Conservation (phyloP, 2,329 filamentous ascomycete species). For the Pseudocercospora pini-densiflorae region DNA sequence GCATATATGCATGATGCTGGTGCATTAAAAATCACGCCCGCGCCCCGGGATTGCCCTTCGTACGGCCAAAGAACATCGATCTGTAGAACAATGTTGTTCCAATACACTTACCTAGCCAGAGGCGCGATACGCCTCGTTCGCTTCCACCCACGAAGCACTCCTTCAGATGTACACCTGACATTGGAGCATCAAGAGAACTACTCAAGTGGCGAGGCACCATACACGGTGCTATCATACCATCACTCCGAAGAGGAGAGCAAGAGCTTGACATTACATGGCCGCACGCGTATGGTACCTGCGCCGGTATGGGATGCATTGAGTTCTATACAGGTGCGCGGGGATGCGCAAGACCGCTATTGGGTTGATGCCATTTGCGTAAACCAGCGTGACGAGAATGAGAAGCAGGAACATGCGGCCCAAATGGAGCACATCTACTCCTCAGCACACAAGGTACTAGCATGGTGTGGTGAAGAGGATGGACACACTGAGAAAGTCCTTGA, state of each 20-base stretch:
- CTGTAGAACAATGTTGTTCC: slow-evolving; percentile 20
- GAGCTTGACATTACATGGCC: slow-evolving; percentile 21
- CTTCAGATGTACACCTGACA: slow-evolving; percentile 14
- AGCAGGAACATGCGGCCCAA: neutral
- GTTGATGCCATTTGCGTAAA: slow-evolving; percentile 16
- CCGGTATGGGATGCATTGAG: slow-evolving; percentile 16
- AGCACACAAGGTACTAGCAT: slow-evolving; percentile 7
- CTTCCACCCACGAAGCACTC: slow-evolving; percentile 16
- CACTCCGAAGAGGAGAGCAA: slow-evolving; percentile 7
- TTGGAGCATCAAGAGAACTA: slow-evolving; percentile 22
- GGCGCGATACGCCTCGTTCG: slow-evolving; percentile 20
- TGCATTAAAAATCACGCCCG: too few relatives aligned
- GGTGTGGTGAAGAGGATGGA: neutral
- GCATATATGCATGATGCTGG: neutral
- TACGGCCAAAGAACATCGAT: neutral
- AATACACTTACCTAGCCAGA: slow-evolving; percentile 21
- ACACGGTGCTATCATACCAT: slow-evolving; percentile 14
- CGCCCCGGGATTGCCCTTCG: too few relatives aligned
- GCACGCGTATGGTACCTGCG: slow-evolving; percentile 17
- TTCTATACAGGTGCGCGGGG: neutral
- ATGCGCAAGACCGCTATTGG: slow-evolving; percentile 9
- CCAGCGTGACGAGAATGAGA: slow-evolving; percentile 11
- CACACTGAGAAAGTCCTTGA: neutral
- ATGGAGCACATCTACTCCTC: slow-evolving; percentile 7
- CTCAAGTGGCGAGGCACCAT: slow-evolving; percentile 6